Conservation (phyloP, 441 rosid species). For the Euphorbia celastroides region DNA sequence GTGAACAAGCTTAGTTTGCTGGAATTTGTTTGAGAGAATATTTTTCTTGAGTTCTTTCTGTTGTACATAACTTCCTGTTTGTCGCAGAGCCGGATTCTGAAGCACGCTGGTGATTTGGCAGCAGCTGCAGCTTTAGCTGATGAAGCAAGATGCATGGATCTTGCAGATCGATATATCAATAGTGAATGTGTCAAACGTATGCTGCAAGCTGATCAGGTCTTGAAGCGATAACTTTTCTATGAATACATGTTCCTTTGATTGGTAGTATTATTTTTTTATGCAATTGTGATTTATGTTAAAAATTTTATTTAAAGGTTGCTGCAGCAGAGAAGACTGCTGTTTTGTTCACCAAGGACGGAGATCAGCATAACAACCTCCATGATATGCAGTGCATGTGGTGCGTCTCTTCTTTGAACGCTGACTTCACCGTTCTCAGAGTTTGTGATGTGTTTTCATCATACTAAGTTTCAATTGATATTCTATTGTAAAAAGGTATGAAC, state of each 20-base stretch:
- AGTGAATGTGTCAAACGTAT: conserved; percentile 98
- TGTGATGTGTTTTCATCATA: conserved; percentile 2
- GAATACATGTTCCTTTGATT: conserved; percentile 7
- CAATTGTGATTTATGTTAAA: conserved; percentile 12
- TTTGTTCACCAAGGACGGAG: conserved; percentile 98
- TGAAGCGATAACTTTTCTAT: conserved; percentile 15
- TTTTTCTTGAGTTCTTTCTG: not conserved
- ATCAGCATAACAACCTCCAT: conserved; percentile 97
- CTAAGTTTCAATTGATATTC: conserved; percentile 21
- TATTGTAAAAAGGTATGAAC: conserved; percentile 81
- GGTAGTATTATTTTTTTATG: conserved; percentile 12
- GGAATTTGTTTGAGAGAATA: too few relatives aligned
- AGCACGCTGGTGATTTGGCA: conserved; percentile 95
- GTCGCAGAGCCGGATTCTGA: conserved; percentile 89
- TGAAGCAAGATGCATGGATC: conserved; percentile 99
- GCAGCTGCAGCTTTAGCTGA: conserved; percentile 98
- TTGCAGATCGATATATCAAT: conserved; percentile 92
- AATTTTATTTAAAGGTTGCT: conserved; percentile 51
- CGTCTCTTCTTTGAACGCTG: conserved; percentile 21
- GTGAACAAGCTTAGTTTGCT: not conserved
- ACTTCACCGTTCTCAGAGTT: conserved; percentile 4
- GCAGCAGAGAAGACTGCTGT: conserved; percentile 95
- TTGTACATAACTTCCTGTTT: not conserved
- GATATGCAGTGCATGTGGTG: conserved; percentile 99
- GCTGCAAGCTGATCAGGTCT: conserved; percentile 99